A percentile compares a stretch with the other conserved stretches of the same genome.
Evolutionary conservation across 192 early-diverging fungal species (phyloP).

Genomic region (Ambispora gerdemannii): DNA sequence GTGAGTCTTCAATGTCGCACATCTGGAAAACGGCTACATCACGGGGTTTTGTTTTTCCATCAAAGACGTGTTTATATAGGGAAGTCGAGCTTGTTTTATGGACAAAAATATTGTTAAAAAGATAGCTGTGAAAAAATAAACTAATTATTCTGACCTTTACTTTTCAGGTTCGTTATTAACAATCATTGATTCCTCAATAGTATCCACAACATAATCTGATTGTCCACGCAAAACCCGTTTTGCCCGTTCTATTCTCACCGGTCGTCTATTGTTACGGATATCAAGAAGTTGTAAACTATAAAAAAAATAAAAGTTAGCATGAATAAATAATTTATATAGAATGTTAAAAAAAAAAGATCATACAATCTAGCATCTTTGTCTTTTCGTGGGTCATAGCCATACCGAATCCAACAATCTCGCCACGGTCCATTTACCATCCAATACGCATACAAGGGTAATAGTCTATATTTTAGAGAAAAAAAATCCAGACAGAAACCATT

Average conservation of each 20-base stretch:
- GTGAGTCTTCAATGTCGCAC: conserved; percentile 36
- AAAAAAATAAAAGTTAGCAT: not conserved
- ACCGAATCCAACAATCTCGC: conserved; percentile 49
- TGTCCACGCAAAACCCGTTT: conserved; percentile 9
- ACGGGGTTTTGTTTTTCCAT: not conserved
- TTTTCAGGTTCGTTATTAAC: conserved; percentile 5
- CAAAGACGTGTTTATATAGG: conserved; percentile 27
- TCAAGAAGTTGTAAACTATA: conserved; percentile 29
- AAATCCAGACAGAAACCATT: not conserved
- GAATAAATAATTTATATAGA: not conserved
- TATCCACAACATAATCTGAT: not conserved
- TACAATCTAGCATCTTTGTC: conserved; percentile 32
- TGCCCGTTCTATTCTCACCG: conserved; percentile 10
- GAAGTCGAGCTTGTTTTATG: not conserved
- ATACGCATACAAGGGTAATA: conserved; percentile 37
- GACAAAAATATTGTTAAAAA: not conserved
- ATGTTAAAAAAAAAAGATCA: not conserved
- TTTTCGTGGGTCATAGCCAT: conserved; percentile 43
- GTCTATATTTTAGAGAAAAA: conserved; percentile 22
- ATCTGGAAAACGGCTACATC: conserved; percentile 24
- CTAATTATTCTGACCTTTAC: conserved; percentile 18
- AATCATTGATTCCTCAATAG: not conserved
- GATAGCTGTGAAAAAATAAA: not conserved
- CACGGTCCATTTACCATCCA: conserved; percentile 44
- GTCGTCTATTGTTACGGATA: conserved; percentile 7